Conservation (phyloP, 306 rosid genomes). For the Myrica gale region DNA sequence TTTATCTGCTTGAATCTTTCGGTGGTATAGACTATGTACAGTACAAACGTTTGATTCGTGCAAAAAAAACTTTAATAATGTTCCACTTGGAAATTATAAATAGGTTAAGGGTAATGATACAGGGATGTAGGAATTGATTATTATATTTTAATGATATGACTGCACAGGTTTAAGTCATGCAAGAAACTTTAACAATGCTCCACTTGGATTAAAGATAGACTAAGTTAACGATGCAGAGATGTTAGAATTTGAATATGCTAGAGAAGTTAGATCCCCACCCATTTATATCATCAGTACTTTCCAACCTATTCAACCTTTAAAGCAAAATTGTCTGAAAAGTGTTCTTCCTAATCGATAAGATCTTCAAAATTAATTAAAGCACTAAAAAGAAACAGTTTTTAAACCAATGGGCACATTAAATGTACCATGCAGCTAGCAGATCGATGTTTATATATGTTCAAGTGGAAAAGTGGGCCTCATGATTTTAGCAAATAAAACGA, state of each 20-base stretch:
- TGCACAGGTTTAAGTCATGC: background rate
- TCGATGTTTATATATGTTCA: background rate
- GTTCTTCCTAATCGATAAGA: background rate
- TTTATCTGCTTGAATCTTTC: background rate
- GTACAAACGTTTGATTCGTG: background rate
- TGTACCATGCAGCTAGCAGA: background rate
- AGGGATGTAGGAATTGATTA: background rate
- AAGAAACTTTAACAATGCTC: background rate
- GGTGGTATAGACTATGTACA: background rate
- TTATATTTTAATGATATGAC: too few species aligned
- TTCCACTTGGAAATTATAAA: slow-evolving; percentile 3
- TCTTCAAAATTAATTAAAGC: background rate
- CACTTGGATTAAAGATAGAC: background rate
- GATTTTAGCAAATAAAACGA: too few species aligned
- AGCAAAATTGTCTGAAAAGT: background rate
- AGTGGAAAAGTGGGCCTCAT: background rate
- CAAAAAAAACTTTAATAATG: background rate
- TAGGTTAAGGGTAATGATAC: background rate
- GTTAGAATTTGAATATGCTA: background rate
- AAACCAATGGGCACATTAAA: background rate
- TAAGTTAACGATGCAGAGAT: background rate
- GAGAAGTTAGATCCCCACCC: background rate
- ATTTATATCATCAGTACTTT: background rate
- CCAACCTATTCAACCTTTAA: background rate
- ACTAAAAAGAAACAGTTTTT: background rate